These are phyloP conservation scores for Polygonum aviculare DNA, from an alignment of 148 eudicot genomes.

Conservation along the genomic window DNA sequence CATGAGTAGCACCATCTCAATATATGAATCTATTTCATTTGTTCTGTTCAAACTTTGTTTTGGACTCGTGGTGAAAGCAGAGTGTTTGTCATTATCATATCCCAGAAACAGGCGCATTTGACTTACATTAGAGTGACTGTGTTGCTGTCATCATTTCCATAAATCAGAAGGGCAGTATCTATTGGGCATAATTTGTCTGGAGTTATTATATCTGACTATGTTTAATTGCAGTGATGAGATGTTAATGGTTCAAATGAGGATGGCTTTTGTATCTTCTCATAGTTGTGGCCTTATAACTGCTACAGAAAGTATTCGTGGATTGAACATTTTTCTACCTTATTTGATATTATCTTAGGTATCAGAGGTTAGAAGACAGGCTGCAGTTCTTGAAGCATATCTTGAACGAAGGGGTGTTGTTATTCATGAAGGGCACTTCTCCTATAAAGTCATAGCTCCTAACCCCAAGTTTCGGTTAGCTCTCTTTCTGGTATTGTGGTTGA, in stretches of 20 bases:
- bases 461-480: constrained; percentile 61
- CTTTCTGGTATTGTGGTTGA: not conserved
- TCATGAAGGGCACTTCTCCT: constrained; percentile 72
- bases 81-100: not conserved
- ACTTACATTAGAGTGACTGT: not conserved
- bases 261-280: not conserved
- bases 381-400: constrained; percentile 68
- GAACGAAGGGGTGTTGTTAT: constrained; percentile 80
- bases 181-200: not conserved
- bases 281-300: not conserved
- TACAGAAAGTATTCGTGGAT: not conserved
- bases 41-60: not conserved
- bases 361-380: constrained; percentile 46
- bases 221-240: not conserved
- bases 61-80: not conserved
- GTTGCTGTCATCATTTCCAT: not conserved
- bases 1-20: not conserved
- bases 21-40: not conserved
- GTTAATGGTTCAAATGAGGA: not conserved
- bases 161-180: not conserved
- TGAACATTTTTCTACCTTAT: not conserved
- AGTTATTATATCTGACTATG: not conserved
- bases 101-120: not conserved
- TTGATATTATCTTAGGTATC: constrained; percentile 28
- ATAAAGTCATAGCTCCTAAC: constrained; percentile 64